Evolutionary conservation across 768 basidiomycete species (phyloP), one percentile per base, ranked within the genome.

Genomic region (Russula foetens): DNA sequence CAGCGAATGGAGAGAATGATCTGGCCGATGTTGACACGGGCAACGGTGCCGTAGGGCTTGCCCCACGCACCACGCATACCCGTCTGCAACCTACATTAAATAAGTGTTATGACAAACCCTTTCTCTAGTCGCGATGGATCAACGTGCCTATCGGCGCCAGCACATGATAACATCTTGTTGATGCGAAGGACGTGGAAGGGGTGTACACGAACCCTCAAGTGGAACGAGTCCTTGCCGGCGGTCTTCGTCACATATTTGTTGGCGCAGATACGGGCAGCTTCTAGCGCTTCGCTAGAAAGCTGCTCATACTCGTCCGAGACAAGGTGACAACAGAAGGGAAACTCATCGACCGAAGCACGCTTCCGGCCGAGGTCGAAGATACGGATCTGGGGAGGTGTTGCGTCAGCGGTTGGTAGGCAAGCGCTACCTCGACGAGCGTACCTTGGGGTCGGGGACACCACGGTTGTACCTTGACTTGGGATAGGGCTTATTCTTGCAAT

Each of bases 1-100:
- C 85, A 90, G 52, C 95, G 90, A 75, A 98, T 87, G 57, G 85
- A 88, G 35, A 88, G 79, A 74, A 98, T 92, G 73, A 97, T 85
- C 79, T 98, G 94, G 53, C 97, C 95, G 66, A 98, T 98, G 84
- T 93, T 86, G 67, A 97, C 94, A 72, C 94, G 91, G 39, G 92
- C 94, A 68, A 91, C 95, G 19, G 88, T 92, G 67, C 93, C 95
- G 74, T 97, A 95, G 45, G 97, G 94, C 78, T 96, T 97, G 69
- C 97, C 97, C 95, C 96, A 99, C 44, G 96, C 96, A 67, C 96
- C 97, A 77, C 96, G 92, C 97, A 99, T 98, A 74, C 96, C 93
- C 17, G 92, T 93, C 73, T 93, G 91, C 60, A 96, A 83, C 71
- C 91, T 90, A 67, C 1, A 54, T 15, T 44, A 28, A 23, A 26